A percentile compares a stretch with the other conserved stretches of the same genome.
These are phyloP conservation scores for Cyamopsis tetragonoloba DNA, from an alignment of 306 rosid species.

Conservation along the genomic window DNA sequence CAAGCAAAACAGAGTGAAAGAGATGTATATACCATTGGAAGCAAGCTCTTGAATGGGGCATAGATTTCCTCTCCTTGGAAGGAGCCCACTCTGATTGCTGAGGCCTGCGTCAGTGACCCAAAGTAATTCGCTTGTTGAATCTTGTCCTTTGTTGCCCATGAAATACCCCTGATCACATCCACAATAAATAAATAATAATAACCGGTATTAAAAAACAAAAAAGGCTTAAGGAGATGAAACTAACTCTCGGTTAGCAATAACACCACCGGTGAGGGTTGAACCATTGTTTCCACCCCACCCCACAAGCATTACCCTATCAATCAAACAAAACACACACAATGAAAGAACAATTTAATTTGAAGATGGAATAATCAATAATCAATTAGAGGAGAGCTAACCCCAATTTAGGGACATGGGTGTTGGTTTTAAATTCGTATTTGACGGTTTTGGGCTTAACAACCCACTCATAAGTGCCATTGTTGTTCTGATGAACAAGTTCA, in stretches of 20 bases:
- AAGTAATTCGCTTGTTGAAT: slow-evolving; percentile 89
- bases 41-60: slow-evolving; percentile 93
- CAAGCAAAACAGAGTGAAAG: too few relatives aligned
- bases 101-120: slow-evolving; percentile 91
- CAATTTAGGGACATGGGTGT: slow-evolving; percentile 68
- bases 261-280: slow-evolving; percentile 87
- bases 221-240: slow-evolving; percentile 22
- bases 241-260: slow-evolving; percentile 87
- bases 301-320: slow-evolving; percentile 81
- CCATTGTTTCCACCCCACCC: slow-evolving; percentile 99
- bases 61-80: slow-evolving; percentile 86
- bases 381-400: slow-evolving; percentile 44
- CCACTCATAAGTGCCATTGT: slow-evolving; percentile 73
- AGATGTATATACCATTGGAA: slow-evolving; percentile 65
- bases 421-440: slow-evolving; percentile 72
- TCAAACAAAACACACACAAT: not conserved
- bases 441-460: slow-evolving; percentile 78
- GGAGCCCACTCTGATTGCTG: slow-evolving; percentile 92
- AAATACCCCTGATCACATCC: slow-evolving; percentile 67
- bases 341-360: not conserved
- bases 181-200: not conserved
- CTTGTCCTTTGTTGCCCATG: slow-evolving; percentile 97
- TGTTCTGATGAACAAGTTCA: slow-evolving; percentile 80
- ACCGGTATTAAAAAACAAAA: not conserved
- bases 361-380: not conserved